Evolutionary conservation across 108 stramenopile species (phyloP).

Genomic region (Skeletonema costatum): DNA sequence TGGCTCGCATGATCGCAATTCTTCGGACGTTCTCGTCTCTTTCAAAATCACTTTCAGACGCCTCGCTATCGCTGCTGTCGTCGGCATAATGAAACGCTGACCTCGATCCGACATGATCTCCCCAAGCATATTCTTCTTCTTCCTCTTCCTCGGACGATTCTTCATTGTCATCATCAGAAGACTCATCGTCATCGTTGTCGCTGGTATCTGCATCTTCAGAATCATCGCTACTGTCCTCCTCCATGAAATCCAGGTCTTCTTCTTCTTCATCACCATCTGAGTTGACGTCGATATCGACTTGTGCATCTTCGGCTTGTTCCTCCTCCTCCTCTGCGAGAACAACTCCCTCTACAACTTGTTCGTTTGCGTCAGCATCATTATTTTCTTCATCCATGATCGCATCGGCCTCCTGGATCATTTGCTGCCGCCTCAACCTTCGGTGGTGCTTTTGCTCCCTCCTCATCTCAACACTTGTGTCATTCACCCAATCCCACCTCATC

Average conservation of each 20-base stretch:
- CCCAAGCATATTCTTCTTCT: constrained; percentile 31
- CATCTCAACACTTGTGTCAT: constrained; percentile 59
- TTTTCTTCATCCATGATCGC: constrained; percentile 5
- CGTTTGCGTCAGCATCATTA: constrained; percentile 8
- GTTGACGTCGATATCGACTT: background rate
- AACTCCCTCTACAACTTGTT: constrained; percentile 14
- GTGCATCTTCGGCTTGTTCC: constrained; percentile 6
- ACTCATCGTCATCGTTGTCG: constrained; percentile 8
- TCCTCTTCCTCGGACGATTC: constrained; percentile 3
- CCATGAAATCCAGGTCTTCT: constrained; percentile 28
- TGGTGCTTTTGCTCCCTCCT: constrained; percentile 38
- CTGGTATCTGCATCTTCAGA: constrained; percentile 46
- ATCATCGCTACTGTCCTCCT: constrained; percentile 50
- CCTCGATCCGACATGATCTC: constrained; percentile 31
- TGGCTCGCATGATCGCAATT: constrained; percentile 14
- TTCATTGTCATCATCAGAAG: background rate
- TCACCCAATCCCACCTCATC: constrained; percentile 88
- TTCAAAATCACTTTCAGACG: constrained; percentile 9
- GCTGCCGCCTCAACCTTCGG: constrained; percentile 37
- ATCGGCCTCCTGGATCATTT: constrained; percentile 29
- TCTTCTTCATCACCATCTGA: constrained; percentile 22
- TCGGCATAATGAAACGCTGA: constrained; percentile 28
- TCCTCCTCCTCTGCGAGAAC: constrained; percentile 20
- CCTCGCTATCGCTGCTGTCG: constrained; percentile 17
- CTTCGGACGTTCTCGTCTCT: background rate